Percentiles rank a stretch among this genome's conserved stretches.
Evolutionary conservation across 805 yeast species (phyloP).

Genomic region (Ogataea chonburiensis): DNA sequence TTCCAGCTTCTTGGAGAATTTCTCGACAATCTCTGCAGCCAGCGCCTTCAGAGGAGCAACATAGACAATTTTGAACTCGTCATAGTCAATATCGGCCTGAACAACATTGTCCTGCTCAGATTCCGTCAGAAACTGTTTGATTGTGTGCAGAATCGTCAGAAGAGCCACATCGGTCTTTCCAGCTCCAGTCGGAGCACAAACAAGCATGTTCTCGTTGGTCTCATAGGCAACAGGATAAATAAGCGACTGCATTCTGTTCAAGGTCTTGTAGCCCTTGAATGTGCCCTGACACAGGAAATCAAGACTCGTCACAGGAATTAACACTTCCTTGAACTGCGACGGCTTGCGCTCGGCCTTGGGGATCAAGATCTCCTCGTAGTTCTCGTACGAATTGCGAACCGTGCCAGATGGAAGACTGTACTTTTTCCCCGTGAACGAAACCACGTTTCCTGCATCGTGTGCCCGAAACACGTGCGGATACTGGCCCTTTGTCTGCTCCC

Average conservation of each 20-base stretch:
- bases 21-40: constrained; percentile 96
- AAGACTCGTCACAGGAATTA: constrained; percentile 59
- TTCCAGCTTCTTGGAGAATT: constrained; percentile 68
- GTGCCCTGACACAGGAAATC: constrained; percentile 83
- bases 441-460: constrained; percentile 61
- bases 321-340: constrained; percentile 42
- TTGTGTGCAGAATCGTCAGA: constrained; percentile 73
- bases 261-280: constrained; percentile 69
- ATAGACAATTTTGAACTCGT: constrained; percentile 85
- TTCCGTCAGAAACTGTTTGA: constrained; percentile 65
- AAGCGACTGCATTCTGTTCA: constrained; percentile 86
- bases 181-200: constrained; percentile 98
- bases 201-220: constrained; percentile 91
- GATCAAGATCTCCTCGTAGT: constrained; percentile 71
- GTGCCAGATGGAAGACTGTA: constrained; percentile 82
- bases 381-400: constrained; percentile 55
- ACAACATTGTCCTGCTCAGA: constrained; percentile 46
- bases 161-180: constrained; percentile 96
- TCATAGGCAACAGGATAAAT: constrained; percentile 91
- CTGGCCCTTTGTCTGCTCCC: constrained; percentile 44
- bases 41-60: constrained; percentile 93
- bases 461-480: constrained; percentile 88
- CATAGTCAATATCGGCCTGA: constrained; percentile 67
- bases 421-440: constrained; percentile 80
- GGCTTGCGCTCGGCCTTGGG: constrained; percentile 64